Base-by-base conservation (phyloP, 78 protist genomes). In the Dictyostelium purpureum region DNA sequence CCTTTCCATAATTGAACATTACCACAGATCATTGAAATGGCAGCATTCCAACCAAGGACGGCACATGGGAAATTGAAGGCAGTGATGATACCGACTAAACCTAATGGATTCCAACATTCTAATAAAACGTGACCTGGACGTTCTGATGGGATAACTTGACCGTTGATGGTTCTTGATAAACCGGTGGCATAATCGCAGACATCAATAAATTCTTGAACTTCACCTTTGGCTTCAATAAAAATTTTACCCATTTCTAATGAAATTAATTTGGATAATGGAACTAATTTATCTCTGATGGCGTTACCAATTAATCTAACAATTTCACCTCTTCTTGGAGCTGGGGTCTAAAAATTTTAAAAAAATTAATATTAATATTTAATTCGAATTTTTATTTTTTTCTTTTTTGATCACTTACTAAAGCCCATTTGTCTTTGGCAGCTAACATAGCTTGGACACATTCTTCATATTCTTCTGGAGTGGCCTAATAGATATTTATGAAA, bases 21-120 rank as follows among this genome's bases (percentile, higher is more conserved):
- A 90, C 97, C 98, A 93, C 79, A 97, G 21, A 70, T 21, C 81
- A 92, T 59, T 33, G 89, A 79, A 71, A 97, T 45, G 21, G 98
- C 96, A 4, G 83, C 57, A 87, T 97, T 97, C 99, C 99, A 97
- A 82, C 97, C 97, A 16, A 47, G 59, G 26, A 97, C 99, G 21
- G 99, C 99, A 35, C 96, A 87, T 35, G 99, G 99, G 94, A 97
- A 97, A 91, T 97, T 97, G 94, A 97, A 97, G 54, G 99, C 99
- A 24, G 97, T 73, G 85, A 97, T 97, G 88, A 96, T 69, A 52
- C 99, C 99, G 33, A 97, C 85, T 16, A 69, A 49, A 37, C 99
- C 99, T 28, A 97, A 83, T 26, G 99, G 99, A 90, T 96, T 92
- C 99, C 99, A 97, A 38, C 33, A 33, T 59, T 97, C 99, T 63